Percentiles rank a stretch among this genome's conserved stretches.
Conservation (phyloP, 2,329 filamentous ascomycete species). For the Penicillium verrucosum region DNA sequence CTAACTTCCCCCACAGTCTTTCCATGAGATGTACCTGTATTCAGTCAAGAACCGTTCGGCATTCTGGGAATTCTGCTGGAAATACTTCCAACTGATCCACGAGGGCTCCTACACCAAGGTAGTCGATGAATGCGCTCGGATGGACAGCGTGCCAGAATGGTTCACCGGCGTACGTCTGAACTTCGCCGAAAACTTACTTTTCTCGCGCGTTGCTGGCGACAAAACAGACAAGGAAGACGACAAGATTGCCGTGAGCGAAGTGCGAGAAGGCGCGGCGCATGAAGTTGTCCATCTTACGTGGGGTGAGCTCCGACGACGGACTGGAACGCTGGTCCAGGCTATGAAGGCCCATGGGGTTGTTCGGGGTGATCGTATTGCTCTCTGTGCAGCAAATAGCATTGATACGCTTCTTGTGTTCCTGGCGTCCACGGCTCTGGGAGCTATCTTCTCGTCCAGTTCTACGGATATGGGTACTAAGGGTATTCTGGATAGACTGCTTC, state of each 20-base stretch:
- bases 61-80: conserved; percentile 66
- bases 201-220: conserved; percentile 44
- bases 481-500: conserved; percentile 68
- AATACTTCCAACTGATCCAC: conserved; percentile 59
- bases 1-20: conserved; percentile 36
- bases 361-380: conserved; percentile 70
- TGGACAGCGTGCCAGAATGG: conserved; percentile 72
- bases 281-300: conserved; percentile 58
- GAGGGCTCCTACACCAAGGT: conserved; percentile 57
- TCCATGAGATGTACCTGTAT: conserved; percentile 67
- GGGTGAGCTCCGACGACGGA: conserved; percentile 60
- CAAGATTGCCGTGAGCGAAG: conserved; percentile 68
- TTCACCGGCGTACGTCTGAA: conserved; percentile 72
- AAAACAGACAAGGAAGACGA: conserved; percentile 66
- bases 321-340: conserved; percentile 61
- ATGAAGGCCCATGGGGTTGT: conserved; percentile 63
- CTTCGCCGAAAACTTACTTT: conserved; percentile 78
- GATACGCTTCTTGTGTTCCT: conserved; percentile 71
- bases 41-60: conserved; percentile 60
- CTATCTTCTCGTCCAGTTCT: conserved; percentile 69
- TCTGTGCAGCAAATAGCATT: conserved; percentile 71
- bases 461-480: conserved; percentile 83
- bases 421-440: conserved; percentile 68
- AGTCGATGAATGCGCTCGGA: conserved; percentile 67
- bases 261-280: conserved; percentile 41